Evolutionary conservation across 148 eudicot genomes (phyloP).

Genomic region (Diospyros lotus): DNA sequence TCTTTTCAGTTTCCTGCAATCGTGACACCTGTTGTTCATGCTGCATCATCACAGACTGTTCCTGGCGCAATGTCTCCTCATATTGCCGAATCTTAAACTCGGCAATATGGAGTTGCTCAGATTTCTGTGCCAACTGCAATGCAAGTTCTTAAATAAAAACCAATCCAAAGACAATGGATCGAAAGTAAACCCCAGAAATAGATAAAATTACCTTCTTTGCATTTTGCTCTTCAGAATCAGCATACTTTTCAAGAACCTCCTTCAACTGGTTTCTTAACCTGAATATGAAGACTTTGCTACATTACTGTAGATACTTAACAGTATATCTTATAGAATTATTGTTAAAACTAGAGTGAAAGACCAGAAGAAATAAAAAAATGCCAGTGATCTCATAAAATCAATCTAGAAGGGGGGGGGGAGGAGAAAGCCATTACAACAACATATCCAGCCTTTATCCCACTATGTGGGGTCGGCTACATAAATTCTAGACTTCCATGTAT

Average conservation of each 20-base stretch:
- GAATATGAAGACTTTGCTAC: conserved; percentile 16
- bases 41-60: conserved; percentile 76
- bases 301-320: conserved; percentile 2
- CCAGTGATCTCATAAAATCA: background rate
- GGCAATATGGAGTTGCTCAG: conserved; percentile 87
- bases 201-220: conserved; percentile 58
- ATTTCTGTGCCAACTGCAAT: conserved; percentile 85
- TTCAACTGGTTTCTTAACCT: conserved; percentile 90
- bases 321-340: conserved; percentile 1
- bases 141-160: conserved; percentile 5
- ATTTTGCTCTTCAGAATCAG: conserved; percentile 78
- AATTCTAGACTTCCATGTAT: too few species aligned
- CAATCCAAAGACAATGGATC: background rate
- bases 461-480: too few species aligned
- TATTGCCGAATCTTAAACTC: conserved; percentile 83
- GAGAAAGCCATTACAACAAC: too few species aligned
- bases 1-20: conserved; percentile 77
- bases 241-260: conserved; percentile 82
- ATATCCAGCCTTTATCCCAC: too few species aligned
- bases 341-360: background rate
- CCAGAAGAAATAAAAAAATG: background rate
- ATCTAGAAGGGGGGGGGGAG: background rate
- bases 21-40: conserved; percentile 89
- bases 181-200: background rate
- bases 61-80: conserved; percentile 72